phyloP scores from a whole-genome alignment of 306 rosid species.

The Fagus crenata region DNA sequence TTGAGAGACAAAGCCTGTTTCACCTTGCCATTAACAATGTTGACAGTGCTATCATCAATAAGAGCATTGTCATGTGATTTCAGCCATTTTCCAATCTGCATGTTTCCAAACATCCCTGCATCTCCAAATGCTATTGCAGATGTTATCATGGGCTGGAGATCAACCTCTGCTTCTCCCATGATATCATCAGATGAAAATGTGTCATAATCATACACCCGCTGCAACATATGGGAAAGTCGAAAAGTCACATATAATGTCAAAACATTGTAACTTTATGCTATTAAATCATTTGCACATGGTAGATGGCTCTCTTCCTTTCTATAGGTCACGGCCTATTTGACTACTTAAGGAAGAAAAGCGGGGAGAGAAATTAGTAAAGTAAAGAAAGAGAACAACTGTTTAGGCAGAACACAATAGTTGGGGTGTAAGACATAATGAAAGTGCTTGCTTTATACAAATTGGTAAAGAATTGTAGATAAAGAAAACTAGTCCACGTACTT shows the following conservation, averaged over 20 bases:
- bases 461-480: not conserved
- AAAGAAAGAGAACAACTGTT: not conserved
- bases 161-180: slow-evolving; percentile 97
- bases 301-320: not conserved
- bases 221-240: slow-evolving; percentile 34
- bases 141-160: slow-evolving; percentile 91
- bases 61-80: slow-evolving; percentile 90
- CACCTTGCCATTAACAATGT: slow-evolving; percentile 70
- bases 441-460: no score
- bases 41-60: slow-evolving; percentile 67
- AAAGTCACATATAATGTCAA: slow-evolving; percentile 7
- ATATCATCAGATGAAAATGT: slow-evolving; percentile 93
- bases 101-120: slow-evolving; percentile 83
- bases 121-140: slow-evolving; percentile 95
- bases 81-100: slow-evolving; percentile 99
- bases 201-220: slow-evolving; percentile 87
- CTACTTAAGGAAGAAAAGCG: not conserved
- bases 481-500: not conserved
- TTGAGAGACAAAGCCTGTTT: slow-evolving; percentile 67
- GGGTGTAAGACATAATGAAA: not conserved
- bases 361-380: not conserved
- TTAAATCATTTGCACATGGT: not conserved
- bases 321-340: not conserved
- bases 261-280: not conserved
- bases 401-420: not conserved